These are phyloP conservation scores for Trapa incisa DNA, from an alignment of 345 rosid species.

Conservation along the genomic window DNA sequence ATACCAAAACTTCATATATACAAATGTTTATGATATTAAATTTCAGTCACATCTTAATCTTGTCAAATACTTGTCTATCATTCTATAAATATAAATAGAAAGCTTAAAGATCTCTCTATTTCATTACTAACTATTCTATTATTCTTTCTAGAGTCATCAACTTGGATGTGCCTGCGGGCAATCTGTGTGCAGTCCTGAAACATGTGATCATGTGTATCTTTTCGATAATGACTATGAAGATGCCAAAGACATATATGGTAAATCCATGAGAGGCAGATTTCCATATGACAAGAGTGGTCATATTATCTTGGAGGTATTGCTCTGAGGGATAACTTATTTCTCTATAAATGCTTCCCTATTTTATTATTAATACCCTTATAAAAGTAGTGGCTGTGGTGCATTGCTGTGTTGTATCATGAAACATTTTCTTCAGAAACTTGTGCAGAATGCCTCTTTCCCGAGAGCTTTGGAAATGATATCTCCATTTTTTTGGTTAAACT, in stretches of 20 bases:
- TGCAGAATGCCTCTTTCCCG: background rate
- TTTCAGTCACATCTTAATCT: background rate
- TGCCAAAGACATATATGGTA: slow-evolving; percentile 78
- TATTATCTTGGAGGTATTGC: slow-evolving; percentile 70
- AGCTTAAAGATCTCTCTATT: background rate
- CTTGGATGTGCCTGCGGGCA: slow-evolving; percentile 61
- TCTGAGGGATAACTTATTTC: slow-evolving; percentile 1
- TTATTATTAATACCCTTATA: background rate
- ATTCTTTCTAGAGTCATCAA: slow-evolving; percentile 44
- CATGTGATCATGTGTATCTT: slow-evolving; percentile 92
- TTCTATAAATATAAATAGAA: background rate
- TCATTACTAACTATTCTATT: slow-evolving; percentile 1
- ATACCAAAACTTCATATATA: background rate
- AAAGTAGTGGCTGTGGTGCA: background rate
- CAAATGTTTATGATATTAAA: background rate
- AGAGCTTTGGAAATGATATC: background rate
- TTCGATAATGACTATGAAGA: slow-evolving; percentile 82
- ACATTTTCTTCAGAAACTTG: background rate
- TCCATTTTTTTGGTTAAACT: background rate
- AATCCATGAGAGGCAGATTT: slow-evolving; percentile 60
- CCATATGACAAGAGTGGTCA: slow-evolving; percentile 74
- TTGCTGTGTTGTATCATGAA: background rate
- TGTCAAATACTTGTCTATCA: background rate
- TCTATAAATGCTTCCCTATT: background rate
- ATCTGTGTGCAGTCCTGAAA: slow-evolving; percentile 49